A percentile compares a stretch with the other conserved stretches of the same genome.
phyloP scores from a whole-genome alignment of 1,284 basidiomycete species.

The Leccinum fuscescens region DNA sequence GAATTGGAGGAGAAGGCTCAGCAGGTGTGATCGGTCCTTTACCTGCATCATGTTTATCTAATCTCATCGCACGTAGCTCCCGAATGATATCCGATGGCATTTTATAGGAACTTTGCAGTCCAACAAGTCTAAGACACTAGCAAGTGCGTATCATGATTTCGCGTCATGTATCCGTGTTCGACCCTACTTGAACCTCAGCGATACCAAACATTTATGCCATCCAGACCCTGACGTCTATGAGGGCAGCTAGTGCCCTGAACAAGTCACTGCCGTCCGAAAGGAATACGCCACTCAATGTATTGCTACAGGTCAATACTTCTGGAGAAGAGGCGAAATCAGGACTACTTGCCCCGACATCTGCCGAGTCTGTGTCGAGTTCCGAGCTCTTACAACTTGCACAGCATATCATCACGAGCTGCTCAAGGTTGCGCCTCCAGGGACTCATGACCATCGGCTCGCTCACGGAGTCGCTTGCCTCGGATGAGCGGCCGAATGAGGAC shows the following conservation, averaged over 20 bases:
- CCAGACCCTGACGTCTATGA: conserved; percentile 88
- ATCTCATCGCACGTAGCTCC: conserved; percentile 53
- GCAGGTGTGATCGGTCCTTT: conserved; percentile 46
- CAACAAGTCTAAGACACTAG: conserved; percentile 92
- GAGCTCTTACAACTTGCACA: conserved; percentile 69
- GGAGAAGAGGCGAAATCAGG: conserved; percentile 91
- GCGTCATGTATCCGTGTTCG: conserved; percentile 1
- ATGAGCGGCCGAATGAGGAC: conserved; percentile 74
- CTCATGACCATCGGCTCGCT: conserved; percentile 97
- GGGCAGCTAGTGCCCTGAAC: conserved; percentile 83
- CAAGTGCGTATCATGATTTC: conserved; percentile 47
- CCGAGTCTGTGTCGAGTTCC: conserved; percentile 27
- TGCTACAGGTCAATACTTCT: conserved; percentile 94
- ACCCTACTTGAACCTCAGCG: conserved; percentile 42
- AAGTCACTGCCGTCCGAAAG: conserved; percentile 63
- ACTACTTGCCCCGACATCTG: conserved; percentile 50
- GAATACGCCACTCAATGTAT: conserved; percentile 53
- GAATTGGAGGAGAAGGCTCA: conserved; percentile 90
- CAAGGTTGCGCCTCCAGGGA: conserved; percentile 74
- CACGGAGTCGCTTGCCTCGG: conserved; percentile 59
- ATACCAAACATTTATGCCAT: conserved; percentile 88
- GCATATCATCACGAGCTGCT: conserved; percentile 74
- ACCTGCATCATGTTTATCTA: background rate
- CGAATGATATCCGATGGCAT: conserved; percentile 88
- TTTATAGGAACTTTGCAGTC: conserved; percentile 95